A percentile compares a stretch with the other conserved stretches of the same genome.
These are phyloP conservation scores for Zalerion maritima DNA, from an alignment of 495 filamentous ascomycete species.

Conservation along the genomic window DNA sequence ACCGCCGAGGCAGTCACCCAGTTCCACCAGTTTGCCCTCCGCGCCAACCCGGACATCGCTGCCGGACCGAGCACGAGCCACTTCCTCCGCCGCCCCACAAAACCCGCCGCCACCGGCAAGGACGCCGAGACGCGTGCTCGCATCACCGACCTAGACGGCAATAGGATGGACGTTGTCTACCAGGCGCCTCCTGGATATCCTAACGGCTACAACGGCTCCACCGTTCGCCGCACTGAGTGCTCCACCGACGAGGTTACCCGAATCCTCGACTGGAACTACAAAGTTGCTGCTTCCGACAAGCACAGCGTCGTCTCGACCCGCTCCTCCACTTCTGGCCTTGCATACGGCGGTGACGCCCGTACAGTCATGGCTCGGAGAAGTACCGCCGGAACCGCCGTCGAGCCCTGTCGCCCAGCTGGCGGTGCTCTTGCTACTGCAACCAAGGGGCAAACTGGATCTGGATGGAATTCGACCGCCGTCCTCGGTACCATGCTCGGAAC, in stretches of 20 bases:
- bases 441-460: constrained; percentile 21
- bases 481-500: constrained; percentile 56
- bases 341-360: constrained; percentile 13
- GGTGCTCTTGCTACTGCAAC: no score
- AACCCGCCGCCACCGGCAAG: constrained; percentile 6
- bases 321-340: constrained; percentile 11
- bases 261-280: constrained; percentile 35
- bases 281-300: constrained; percentile 21
- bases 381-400: constrained; percentile 18
- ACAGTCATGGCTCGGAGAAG: constrained; percentile 18
- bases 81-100: constrained; percentile 8
- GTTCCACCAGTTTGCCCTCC: constrained; percentile 26
- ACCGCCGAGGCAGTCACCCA: constrained; percentile 26
- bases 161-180: constrained; percentile 34
- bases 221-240: constrained; percentile 17
- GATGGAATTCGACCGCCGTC: constrained; percentile 24
- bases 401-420: constrained; percentile 16
- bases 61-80: not conserved
- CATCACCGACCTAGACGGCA: constrained; percentile 36
- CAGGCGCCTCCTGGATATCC: constrained; percentile 15
- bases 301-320: constrained; percentile 8
- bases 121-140: constrained; percentile 19
- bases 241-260: constrained; percentile 28
- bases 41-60: constrained; percentile 21
- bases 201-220: constrained; percentile 18